Conservation (phyloP, 2,329 filamentous ascomycete species). For the Cytospora chrysosperma region DNA sequence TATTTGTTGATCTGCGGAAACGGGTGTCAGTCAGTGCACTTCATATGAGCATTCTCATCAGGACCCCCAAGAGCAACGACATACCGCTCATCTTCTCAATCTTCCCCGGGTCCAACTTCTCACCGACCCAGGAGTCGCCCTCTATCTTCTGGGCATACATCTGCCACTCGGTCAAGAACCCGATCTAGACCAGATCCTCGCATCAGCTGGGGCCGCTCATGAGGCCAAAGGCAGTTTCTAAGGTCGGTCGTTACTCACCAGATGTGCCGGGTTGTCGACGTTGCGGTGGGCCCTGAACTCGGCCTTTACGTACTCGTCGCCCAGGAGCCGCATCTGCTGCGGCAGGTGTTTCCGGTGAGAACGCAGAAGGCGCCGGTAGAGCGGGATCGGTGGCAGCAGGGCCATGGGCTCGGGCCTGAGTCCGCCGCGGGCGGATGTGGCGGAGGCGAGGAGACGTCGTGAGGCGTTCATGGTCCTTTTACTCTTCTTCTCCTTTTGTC, state of each 20-base stretch:
- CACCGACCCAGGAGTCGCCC: conserved; percentile 79
- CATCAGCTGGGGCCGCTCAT: not conserved
- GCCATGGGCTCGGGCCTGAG: conserved; percentile 53
- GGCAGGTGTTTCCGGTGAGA: conserved; percentile 80
- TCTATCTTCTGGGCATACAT: conserved; percentile 90
- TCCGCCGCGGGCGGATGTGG: conserved; percentile 33
- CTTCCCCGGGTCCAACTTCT: conserved; percentile 79
- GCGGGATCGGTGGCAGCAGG: conserved; percentile 79
- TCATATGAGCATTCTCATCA: not conserved
- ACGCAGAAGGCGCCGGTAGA: conserved; percentile 85
- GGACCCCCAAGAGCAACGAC: conserved; percentile 34
- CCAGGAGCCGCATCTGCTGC: conserved; percentile 72
- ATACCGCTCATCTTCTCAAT: conserved; percentile 91
- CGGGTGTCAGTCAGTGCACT: conserved; percentile 16
- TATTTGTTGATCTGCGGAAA: conserved; percentile 75
- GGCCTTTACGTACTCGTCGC: conserved; percentile 88
- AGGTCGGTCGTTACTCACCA: conserved; percentile 52
- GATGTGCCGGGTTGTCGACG: conserved; percentile 87
- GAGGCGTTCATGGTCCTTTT: conserved; percentile 12
- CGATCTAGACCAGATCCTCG: conserved; percentile 60
- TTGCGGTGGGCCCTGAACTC: conserved; percentile 84
- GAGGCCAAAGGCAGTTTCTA: not conserved
- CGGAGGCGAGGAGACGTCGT: conserved; percentile 37
- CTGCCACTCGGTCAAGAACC: conserved; percentile 96
- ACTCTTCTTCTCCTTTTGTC: not conserved